Base-by-base conservation (phyloP, 2,329 filamentous ascomycete genomes). In the Aaosphaeria arxii region DNA sequence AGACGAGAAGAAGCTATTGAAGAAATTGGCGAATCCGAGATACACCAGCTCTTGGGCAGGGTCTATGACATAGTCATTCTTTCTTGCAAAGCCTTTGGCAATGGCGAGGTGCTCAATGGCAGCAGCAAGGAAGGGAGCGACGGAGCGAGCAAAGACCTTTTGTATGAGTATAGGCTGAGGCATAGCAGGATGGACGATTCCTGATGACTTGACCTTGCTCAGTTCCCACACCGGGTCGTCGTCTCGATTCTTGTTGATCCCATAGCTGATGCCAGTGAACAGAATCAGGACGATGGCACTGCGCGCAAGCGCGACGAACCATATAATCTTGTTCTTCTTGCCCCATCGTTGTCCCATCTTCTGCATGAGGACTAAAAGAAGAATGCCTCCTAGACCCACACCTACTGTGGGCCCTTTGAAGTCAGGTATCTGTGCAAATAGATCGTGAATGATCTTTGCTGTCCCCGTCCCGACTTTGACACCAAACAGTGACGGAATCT, bases 21-120 rank as follows among this genome's bases (percentile, higher is more conserved):
- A 75, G 49, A 86, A 77, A 64, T 86, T 86, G 38, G 78, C 77
- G 11, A 81, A 65, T 7, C 83, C 84, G 3, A 85, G 77, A 55
- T 83, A 86, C 48, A 80, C 80, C 2, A 87, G 76, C 54, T 87
- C 84, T 60, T 87, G 83, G 9, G 80, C 84, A 54, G 83, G 78
- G 53, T 87, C 83, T 38, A 82, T 81, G 6, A 76, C 73, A 59
- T 87, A 87, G 56, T 79, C 75, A 63, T 86, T 85, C 51, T 77
- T 76, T 7, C 83, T 74, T 1, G 77, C 81, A 55, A 87, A 87
- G 0, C 81, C 81, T 44, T 84, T 82, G 11, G 79, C 83, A 40
- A 87, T 83, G 7, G 82, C 83, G 4, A 85, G 75, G 55, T 87
- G 84, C 55, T 87, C 84, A 28, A 86, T 76, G 0, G 80, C 72